Evolutionary conservation across 1,284 basidiomycete genomes (phyloP).

Genomic region (Fomes fomentarius): DNA sequence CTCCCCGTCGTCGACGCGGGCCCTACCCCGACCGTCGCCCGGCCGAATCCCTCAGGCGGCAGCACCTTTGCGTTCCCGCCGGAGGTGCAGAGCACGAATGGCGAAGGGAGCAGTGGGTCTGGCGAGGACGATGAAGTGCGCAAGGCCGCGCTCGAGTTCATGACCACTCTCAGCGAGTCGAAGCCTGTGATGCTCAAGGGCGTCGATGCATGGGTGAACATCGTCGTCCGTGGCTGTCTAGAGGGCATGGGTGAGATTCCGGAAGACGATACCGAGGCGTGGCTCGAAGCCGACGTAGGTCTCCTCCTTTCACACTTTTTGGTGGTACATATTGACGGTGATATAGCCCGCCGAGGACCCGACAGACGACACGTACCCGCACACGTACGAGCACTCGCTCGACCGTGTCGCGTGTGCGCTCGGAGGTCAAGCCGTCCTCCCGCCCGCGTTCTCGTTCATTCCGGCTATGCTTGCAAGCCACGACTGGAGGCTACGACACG

Average conservation of each 20-base stretch:
- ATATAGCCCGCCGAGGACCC: conserved; percentile 65
- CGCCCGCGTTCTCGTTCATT: conserved; percentile 77
- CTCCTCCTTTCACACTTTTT: conserved; percentile 1
- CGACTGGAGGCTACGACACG: conserved; percentile 83
- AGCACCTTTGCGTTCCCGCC: conserved; percentile 61
- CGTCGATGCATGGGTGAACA: conserved; percentile 67
- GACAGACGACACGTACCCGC: conserved; percentile 75
- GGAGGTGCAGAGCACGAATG: conserved; percentile 18
- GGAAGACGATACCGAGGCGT: conserved; percentile 58
- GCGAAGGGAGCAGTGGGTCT: conserved; percentile 31
- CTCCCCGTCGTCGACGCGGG: conserved; percentile 67
- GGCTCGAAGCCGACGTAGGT: conserved; percentile 76
- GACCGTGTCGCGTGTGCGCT: conserved; percentile 78
- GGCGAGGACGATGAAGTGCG: conserved; percentile 63
- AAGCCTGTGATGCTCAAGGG: conserved; percentile 67
- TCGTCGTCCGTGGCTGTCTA: conserved; percentile 70
- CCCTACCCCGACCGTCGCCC: conserved; percentile 72
- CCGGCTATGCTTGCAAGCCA: conserved; percentile 77
- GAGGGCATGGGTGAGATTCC: conserved; percentile 83
- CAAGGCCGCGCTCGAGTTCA: conserved; percentile 71
- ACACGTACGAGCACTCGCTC: conserved; percentile 77
- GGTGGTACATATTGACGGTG: neutral
- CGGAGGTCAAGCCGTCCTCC: conserved; percentile 72
- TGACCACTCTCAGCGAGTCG: conserved; percentile 75
- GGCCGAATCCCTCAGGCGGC: conserved; percentile 56